phyloP scores from a whole-genome alignment of 176 grass and related monocot species.

The Typha latifolia region DNA sequence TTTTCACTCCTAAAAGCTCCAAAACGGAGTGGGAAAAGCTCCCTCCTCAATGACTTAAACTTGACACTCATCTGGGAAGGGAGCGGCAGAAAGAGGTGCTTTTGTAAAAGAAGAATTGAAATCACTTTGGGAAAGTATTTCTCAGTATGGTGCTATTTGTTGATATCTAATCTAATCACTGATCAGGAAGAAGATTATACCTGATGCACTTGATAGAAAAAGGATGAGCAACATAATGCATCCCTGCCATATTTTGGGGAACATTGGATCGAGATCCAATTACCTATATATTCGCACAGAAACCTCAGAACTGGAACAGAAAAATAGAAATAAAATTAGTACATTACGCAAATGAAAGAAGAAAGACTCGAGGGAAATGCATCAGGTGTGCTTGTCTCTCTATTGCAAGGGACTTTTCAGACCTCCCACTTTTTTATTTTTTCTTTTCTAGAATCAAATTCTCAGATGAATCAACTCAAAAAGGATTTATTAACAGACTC shows the following conservation, averaged over 20 bases:
- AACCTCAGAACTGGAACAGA: not conserved
- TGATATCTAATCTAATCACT: not conserved
- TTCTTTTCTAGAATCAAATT: not conserved
- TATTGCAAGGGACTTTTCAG: not conserved
- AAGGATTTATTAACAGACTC: not conserved
- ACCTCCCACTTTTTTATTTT: not conserved
- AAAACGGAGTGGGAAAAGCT: no score
- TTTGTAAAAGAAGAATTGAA: no score
- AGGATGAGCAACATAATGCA: constrained; percentile 26
- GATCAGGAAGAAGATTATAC: constrained; percentile 15
- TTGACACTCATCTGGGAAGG: no score
- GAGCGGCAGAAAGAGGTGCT: no score
- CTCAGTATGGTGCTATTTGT: not conserved
- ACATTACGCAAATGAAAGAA: not conserved
- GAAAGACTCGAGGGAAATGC: no score
- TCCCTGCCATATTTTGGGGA: constrained; percentile 33
- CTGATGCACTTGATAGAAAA: constrained; percentile 34
- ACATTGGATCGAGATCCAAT: constrained; percentile 20
- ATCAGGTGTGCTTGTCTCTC: no score
- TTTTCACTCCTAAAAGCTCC: no score
- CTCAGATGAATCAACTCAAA: not conserved
- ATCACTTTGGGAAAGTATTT: no score
- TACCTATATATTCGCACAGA: constrained; percentile 15
- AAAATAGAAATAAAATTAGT: constrained; percentile 1
- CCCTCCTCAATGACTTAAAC: no score